phyloP scores from a whole-genome alignment of 2,329 filamentous ascomycete species.

The Trichoderma arundinaceum region DNA sequence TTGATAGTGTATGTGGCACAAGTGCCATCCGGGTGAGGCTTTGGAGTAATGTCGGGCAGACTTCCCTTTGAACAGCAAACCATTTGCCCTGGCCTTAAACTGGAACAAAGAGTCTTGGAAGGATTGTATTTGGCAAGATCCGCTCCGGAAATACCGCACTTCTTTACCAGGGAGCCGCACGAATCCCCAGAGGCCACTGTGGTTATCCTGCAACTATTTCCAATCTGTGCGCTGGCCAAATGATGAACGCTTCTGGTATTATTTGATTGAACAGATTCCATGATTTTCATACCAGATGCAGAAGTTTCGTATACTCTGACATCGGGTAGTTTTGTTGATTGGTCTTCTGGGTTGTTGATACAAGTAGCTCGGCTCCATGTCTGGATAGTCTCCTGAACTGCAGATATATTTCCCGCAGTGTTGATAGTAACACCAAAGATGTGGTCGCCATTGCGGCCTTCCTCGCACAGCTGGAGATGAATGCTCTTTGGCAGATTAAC shows the following conservation, averaged over 20 bases:
- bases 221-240: neutral
- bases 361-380: constrained; percentile 9
- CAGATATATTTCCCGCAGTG: neutral
- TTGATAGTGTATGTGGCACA: constrained; percentile 45
- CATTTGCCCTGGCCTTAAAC: constrained; percentile 42
- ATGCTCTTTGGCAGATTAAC: neutral
- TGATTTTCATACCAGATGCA: neutral
- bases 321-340: neutral
- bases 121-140: constrained; percentile 46
- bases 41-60: constrained; percentile 38
- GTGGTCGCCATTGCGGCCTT: neutral
- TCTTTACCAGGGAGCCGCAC: neutral
- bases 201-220: neutral
- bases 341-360: neutral
- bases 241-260: neutral
- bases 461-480: constrained; percentile 7
- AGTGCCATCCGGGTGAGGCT: constrained; percentile 44
- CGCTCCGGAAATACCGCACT: neutral
- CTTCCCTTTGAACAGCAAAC: constrained; percentile 48
- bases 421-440: constrained; percentile 10
- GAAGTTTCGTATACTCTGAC: neutral
- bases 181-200: neutral
- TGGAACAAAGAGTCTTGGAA: constrained; percentile 42
- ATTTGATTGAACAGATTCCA: neutral
- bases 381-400: neutral